These are phyloP conservation scores for Pythium brachiatum DNA, from an alignment of 352 stramenopile genomes.

Conservation along the genomic window DNA sequence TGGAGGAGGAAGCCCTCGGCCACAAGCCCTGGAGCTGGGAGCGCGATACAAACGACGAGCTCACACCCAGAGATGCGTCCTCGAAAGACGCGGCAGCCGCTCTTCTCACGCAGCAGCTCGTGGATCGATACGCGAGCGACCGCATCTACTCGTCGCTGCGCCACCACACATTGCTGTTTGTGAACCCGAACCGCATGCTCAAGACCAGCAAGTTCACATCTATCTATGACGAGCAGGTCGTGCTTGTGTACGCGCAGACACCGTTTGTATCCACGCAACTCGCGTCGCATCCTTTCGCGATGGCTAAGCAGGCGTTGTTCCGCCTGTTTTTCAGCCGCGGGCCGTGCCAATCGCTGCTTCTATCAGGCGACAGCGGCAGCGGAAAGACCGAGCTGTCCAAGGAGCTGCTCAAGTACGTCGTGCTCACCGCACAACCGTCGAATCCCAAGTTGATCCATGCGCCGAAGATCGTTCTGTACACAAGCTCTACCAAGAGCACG, in stretches of 20 bases:
- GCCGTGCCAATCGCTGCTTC: conserved; percentile 34
- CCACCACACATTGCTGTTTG: conserved; percentile 57
- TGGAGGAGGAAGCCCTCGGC: conserved; percentile 53
- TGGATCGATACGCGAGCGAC: conserved; percentile 39
- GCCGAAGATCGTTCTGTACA: conserved; percentile 59
- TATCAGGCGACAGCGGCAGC: conserved; percentile 68
- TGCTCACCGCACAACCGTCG: conserved; percentile 49
- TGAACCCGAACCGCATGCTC: conserved; percentile 74
- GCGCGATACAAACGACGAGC: conserved; percentile 39
- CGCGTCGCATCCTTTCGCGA: conserved; percentile 67
- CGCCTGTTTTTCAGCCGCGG: conserved; percentile 38
- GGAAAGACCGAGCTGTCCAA: conserved; percentile 79
- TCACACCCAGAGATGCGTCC: conserved; percentile 12
- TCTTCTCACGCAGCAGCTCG: not conserved
- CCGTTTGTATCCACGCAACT: conserved; percentile 35
- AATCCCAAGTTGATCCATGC: not conserved
- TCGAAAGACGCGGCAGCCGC: not conserved
- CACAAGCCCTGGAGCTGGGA: conserved; percentile 62
- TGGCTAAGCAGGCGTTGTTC: conserved; percentile 62
- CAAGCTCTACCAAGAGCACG: conserved; percentile 81
- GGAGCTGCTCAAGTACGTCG: conserved; percentile 76
- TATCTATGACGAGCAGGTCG: conserved; percentile 80
- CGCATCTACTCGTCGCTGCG: conserved; percentile 63
- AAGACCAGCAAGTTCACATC: conserved; percentile 76
- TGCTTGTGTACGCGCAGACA: conserved; percentile 57